A percentile compares a stretch with the other conserved stretches of the same genome.
Evolutionary conservation across 768 basidiomycete genomes (phyloP).

Genomic region (Rhodotorula kratochvilovae): DNA sequence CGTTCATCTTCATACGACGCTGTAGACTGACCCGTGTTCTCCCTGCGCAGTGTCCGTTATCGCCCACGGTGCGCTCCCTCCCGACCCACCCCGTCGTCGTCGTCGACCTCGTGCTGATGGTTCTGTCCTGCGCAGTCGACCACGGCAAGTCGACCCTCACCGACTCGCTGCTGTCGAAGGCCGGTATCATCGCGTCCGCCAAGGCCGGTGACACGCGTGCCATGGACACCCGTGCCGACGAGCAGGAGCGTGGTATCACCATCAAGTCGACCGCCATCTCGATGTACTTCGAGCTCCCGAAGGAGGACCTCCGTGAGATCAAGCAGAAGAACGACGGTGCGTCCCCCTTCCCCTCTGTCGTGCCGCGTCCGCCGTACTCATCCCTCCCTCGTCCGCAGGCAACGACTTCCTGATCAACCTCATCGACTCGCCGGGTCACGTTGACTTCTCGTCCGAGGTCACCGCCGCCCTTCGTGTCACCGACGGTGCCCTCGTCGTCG

Average conservation of each 20-base stretch:
- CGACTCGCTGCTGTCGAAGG: conserved; percentile 97
- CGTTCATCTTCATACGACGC: too few relatives aligned
- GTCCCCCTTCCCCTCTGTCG: conserved; percentile 41
- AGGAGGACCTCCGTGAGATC: conserved; percentile 78
- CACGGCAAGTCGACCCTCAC: conserved; percentile 99
- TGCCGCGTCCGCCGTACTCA: neutral
- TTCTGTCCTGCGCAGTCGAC: conserved; percentile 68
- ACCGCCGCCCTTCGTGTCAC: conserved; percentile 99
- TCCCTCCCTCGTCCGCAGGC: conserved; percentile 52
- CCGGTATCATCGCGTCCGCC: conserved; percentile 91
- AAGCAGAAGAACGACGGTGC: conserved; percentile 90
- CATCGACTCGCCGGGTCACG: conserved; percentile 99
- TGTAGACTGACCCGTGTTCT: neutral
- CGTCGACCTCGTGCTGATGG: neutral
- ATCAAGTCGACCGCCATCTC: conserved; percentile 99
- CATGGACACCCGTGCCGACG: conserved; percentile 85
- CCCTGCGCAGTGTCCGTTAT: conserved; percentile 50
- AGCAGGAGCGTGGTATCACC: conserved; percentile 99
- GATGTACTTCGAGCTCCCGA: conserved; percentile 95
- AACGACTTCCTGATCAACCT: conserved; percentile 99
- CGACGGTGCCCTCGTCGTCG: conserved; percentile 98
- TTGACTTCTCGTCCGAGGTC: conserved; percentile 99
- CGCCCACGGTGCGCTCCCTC: conserved; percentile 47
- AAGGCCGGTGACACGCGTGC: conserved; percentile 97
- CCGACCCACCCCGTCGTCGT: too few relatives aligned